Evolutionary conservation across 2,329 filamentous ascomycete genomes (phyloP).

Genomic region (Fusarium anthophilum): DNA sequence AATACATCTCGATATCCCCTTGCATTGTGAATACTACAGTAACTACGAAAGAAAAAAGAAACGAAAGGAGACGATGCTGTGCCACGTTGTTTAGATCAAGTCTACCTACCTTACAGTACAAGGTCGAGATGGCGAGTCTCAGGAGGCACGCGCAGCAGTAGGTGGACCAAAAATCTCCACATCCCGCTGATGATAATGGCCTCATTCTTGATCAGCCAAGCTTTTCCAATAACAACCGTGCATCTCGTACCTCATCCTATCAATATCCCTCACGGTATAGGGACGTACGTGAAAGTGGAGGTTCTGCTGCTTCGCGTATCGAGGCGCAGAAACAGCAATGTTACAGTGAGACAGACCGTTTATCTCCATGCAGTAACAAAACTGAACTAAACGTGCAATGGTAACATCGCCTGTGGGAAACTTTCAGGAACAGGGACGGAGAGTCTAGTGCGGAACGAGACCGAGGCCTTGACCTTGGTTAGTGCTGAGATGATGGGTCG

Average conservation of each 20-base stretch:
- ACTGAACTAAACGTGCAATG: slow-evolving; percentile 12
- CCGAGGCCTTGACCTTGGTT: slow-evolving; percentile 13
- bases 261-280: not conserved
- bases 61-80: not conserved
- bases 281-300: not conserved
- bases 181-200: slow-evolving; percentile 22
- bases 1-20: not conserved
- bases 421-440: not conserved
- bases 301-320: slow-evolving; percentile 17
- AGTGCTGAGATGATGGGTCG: slow-evolving; percentile 3
- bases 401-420: not conserved
- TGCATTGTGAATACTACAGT: not conserved
- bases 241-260: not conserved
- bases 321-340: not conserved
- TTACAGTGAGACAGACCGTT: not conserved
- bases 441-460: slow-evolving; percentile 11
- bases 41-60: not conserved
- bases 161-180: slow-evolving; percentile 19
- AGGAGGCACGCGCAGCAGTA: not conserved
- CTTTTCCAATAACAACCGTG: not conserved
- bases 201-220: slow-evolving; percentile 36
- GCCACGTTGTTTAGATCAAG: slow-evolving; percentile 8
- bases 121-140: slow-evolving; percentile 17
- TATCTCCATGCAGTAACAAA: slow-evolving; percentile 10
- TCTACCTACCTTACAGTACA: not conserved